phyloP scores from a whole-genome alignment of 495 filamentous ascomycete genomes.

The Terfezia claveryi region DNA sequence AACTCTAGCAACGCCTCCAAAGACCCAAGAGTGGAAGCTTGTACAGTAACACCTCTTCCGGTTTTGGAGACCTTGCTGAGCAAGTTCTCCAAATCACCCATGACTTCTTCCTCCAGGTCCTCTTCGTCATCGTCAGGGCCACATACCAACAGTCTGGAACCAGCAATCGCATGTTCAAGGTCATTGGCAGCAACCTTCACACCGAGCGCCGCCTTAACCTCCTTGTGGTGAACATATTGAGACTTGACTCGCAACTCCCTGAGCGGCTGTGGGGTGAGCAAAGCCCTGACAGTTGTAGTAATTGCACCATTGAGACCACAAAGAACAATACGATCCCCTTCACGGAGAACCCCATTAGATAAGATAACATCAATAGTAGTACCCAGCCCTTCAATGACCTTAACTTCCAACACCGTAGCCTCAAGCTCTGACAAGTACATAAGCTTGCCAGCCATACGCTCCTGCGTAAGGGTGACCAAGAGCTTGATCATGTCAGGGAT shows the following conservation, averaged over 20 bases:
- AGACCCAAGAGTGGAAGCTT: slow-evolving; percentile 92
- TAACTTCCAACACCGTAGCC: slow-evolving; percentile 94
- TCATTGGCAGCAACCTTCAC: slow-evolving; percentile 97
- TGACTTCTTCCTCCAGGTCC: slow-evolving; percentile 88
- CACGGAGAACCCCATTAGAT: slow-evolving; percentile 82
- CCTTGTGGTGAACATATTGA: slow-evolving; percentile 93
- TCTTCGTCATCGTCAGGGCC: slow-evolving; percentile 92
- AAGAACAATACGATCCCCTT: slow-evolving; percentile 85
- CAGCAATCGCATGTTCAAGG: slow-evolving; percentile 89
- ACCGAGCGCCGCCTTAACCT: slow-evolving; percentile 93
- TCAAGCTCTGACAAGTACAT: slow-evolving; percentile 98
- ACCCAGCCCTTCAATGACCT: slow-evolving; percentile 94
- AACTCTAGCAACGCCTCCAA: slow-evolving; percentile 94
- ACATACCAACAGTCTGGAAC: slow-evolving; percentile 80
- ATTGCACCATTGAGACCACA: slow-evolving; percentile 93
- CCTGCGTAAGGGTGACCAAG: slow-evolving; percentile 72
- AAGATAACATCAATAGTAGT: slow-evolving; percentile 97
- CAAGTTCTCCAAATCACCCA: slow-evolving; percentile 79
- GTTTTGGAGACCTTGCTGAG: slow-evolving; percentile 75
- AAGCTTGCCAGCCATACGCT: slow-evolving; percentile 89
- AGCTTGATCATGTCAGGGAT: slow-evolving; percentile 98
- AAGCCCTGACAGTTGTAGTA: slow-evolving; percentile 82
- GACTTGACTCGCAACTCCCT: slow-evolving; percentile 79
- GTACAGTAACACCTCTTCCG: slow-evolving; percentile 83
- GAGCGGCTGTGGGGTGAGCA: slow-evolving; percentile 81